Conservation (phyloP, 306 rosid species). For the Sindora glabra region DNA sequence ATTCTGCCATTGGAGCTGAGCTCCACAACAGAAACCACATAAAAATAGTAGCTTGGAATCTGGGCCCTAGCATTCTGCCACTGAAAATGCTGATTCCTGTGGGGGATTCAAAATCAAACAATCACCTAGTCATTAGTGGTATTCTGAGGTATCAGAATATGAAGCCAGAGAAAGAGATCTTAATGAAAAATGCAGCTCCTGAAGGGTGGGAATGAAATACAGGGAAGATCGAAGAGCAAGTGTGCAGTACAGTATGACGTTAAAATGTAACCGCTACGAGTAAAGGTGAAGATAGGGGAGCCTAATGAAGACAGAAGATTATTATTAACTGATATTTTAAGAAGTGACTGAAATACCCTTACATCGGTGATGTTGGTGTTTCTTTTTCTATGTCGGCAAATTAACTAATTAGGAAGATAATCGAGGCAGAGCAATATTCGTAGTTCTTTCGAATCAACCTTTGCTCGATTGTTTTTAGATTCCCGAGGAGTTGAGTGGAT, state of each 20-base stretch:
- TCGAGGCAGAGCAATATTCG: too few species aligned
- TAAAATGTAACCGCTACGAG: conserved; percentile 4
- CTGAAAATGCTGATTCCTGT: conserved; percentile 1
- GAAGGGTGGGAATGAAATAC: not conserved
- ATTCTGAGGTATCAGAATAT: not conserved
- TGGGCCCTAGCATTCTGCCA: conserved; percentile 33
- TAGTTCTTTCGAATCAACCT: too few species aligned
- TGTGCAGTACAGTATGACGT: not conserved
- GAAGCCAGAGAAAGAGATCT: not conserved
- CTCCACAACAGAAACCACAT: conserved; percentile 16
- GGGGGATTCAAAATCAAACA: not conserved
- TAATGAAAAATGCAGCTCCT: not conserved
- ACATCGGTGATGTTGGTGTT: too few species aligned
- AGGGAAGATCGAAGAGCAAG: not conserved
- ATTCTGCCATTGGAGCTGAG: conserved; percentile 38
- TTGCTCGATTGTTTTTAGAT: too few species aligned
- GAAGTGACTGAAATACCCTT: conserved; percentile 1
- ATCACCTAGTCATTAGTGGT: not conserved
- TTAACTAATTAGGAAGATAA: too few species aligned
- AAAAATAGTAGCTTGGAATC: conserved; percentile 12
- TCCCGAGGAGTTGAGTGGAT: too few species aligned
- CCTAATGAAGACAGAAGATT: not conserved
- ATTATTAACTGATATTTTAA: not conserved
- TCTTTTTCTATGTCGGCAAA: not conserved
- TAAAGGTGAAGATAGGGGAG: not conserved